Evolutionary conservation across 306 rosid genomes (phyloP).

Genomic region (Phaseolus lunatus): DNA sequence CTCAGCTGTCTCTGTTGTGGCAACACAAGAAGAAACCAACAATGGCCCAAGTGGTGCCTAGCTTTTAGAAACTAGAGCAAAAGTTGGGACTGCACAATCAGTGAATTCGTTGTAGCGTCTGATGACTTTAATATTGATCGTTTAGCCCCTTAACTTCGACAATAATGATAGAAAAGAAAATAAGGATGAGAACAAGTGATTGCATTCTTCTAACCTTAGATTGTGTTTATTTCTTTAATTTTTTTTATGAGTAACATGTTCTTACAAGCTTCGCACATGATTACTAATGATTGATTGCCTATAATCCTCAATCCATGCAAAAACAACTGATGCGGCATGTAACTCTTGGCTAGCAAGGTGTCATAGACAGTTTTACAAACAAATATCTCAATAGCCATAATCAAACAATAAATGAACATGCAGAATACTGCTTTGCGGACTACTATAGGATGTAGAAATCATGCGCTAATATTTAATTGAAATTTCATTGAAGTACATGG

Average conservation of each 20-base stretch:
- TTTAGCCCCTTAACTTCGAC: neutral
- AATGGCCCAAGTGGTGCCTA: constrained; percentile 51
- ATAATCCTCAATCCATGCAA: neutral
- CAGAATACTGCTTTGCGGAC: constrained; percentile 4
- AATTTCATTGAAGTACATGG: constrained; percentile 32
- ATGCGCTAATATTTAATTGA: constrained; percentile 28
- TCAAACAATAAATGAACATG: constrained; percentile 20
- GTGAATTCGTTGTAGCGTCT: neutral
- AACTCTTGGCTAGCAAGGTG: constrained; percentile 14
- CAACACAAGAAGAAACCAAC: constrained; percentile 38
- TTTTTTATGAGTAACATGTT: neutral
- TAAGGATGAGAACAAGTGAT: neutral
- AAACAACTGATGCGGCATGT: neutral
- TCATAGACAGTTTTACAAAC: neutral
- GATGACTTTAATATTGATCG: neutral
- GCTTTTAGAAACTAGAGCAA: constrained; percentile 42
- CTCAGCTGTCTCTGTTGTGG: constrained; percentile 45
- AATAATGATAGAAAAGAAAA: neutral
- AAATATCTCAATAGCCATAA: constrained; percentile 6
- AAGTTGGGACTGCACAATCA: constrained; percentile 14
- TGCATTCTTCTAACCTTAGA: neutral
- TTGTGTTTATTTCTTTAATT: neutral
- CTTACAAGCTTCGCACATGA: neutral
- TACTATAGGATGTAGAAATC: constrained; percentile 35
- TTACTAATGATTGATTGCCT: neutral